These are phyloP conservation scores for Periconia macrospinosa DNA, from an alignment of 2,329 filamentous ascomycete genomes.

Conservation along the genomic window DNA sequence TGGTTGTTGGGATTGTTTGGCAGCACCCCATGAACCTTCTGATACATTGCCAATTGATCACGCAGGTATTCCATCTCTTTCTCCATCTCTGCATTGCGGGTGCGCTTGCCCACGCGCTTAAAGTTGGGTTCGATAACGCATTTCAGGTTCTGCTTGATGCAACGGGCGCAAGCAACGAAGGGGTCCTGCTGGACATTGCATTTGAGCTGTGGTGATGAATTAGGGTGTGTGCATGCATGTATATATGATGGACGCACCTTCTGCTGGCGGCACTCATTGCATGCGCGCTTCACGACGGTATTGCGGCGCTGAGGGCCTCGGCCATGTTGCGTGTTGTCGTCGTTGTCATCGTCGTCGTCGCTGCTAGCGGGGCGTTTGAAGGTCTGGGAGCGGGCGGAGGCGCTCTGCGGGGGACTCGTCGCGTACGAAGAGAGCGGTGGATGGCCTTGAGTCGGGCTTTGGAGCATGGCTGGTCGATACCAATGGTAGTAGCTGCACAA, in stretches of 20 bases:
- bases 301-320: constrained; percentile 23
- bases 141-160: constrained; percentile 75
- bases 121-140: constrained; percentile 90
- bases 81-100: constrained; percentile 84
- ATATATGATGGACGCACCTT: constrained; percentile 61
- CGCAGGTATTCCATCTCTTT: constrained; percentile 69
- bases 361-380: constrained; percentile 43
- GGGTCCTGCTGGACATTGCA: constrained; percentile 84
- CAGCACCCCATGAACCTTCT: constrained; percentile 52
- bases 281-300: constrained; percentile 66
- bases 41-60: constrained; percentile 61
- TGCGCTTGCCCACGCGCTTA: constrained; percentile 80
- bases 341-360: constrained; percentile 38
- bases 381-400: constrained; percentile 24
- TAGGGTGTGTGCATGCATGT: constrained; percentile 12
- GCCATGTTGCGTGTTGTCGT: constrained; percentile 17
- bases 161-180: constrained; percentile 75
- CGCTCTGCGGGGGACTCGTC: constrained; percentile 28
- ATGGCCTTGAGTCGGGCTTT: constrained; percentile 23
- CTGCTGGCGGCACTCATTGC: constrained; percentile 83
- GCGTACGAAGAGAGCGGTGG: constrained; percentile 29
- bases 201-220: constrained; percentile 59
- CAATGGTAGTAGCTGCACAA: background rate
- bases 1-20: constrained; percentile 6
- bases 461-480: constrained; percentile 16